phyloP scores from a whole-genome alignment of 371 early-diverging fungal genomes.

The Actinomucor elegans region DNA sequence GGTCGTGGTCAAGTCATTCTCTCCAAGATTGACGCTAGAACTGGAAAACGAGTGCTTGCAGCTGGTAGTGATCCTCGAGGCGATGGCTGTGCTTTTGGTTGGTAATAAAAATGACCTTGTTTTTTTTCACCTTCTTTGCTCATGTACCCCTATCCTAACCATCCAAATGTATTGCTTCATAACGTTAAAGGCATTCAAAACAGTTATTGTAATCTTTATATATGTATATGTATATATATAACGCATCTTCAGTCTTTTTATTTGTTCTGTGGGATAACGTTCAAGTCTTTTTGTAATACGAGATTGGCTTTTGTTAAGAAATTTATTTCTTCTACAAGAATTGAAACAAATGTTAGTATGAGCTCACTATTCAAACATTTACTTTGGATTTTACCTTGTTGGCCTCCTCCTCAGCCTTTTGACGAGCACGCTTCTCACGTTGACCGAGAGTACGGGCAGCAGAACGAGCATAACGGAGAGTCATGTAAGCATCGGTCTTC shows the following conservation, averaged over 20 bases:
- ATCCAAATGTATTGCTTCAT: no score
- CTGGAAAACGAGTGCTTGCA: constrained; percentile 50
- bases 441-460: constrained; percentile 81
- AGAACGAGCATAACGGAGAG: constrained; percentile 88
- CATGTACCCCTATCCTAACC: no score
- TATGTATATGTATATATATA: constrained; percentile 1
- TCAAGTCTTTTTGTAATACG: no score
- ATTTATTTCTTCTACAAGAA: constrained; percentile 42
- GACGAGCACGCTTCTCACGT: constrained; percentile 80
- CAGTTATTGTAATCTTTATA: background rate
- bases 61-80: constrained; percentile 75
- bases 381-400: constrained; percentile 56
- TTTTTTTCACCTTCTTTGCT: background rate
- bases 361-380: no score
- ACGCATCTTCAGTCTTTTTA: constrained; percentile 18
- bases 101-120: constrained; percentile 26
- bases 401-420: constrained; percentile 85
- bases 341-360: constrained; percentile 3
- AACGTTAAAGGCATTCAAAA: no score
- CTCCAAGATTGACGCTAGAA: constrained; percentile 30
- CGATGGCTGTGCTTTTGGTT: constrained; percentile 66
- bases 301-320: background rate
- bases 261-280: constrained; percentile 9
- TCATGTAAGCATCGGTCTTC: constrained; percentile 76
- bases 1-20: constrained; percentile 77